phyloP scores from a whole-genome alignment of 2,329 filamentous ascomycete genomes.

The Sclerotinia minor region DNA sequence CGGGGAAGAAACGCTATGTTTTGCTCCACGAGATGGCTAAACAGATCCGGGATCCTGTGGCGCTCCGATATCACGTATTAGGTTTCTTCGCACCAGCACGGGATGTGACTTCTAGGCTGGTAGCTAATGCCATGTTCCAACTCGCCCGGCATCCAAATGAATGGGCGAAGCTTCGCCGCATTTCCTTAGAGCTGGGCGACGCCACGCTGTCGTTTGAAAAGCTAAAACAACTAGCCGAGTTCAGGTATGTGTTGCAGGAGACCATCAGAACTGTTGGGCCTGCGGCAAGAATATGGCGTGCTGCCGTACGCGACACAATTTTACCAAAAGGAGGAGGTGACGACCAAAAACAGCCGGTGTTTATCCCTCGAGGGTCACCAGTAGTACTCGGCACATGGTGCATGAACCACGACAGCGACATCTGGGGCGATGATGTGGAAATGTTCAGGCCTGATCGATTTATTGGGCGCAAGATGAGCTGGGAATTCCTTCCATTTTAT shows the following conservation, averaged over 20 bases:
- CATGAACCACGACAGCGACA: conserved; percentile 46
- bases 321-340: conserved; percentile 40
- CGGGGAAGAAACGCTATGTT: conserved; percentile 3
- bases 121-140: conserved; percentile 14
- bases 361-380: conserved; percentile 32
- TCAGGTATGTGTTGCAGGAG: conserved; percentile 58
- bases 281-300: conserved; percentile 22
- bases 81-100: conserved; percentile 15
- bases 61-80: conserved; percentile 14
- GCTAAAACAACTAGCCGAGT: conserved; percentile 53
- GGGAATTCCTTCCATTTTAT: conserved; percentile 77
- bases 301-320: conserved; percentile 32
- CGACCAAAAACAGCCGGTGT: conserved; percentile 35
- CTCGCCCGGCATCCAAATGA: conserved; percentile 17
- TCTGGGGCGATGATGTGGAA: conserved; percentile 71
- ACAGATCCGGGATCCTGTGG: conserved; percentile 15
- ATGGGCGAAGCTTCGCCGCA: conserved; percentile 21
- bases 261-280: conserved; percentile 42
- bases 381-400: conserved; percentile 33
- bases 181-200: background rate
- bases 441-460: conserved; percentile 75
- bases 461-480: conserved; percentile 59
- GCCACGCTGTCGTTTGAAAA: conserved; percentile 47
- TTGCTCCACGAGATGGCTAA: conserved; percentile 23
- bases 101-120: background rate